These are phyloP conservation scores for Fusarium anguioides DNA, from an alignment of 2,329 filamentous ascomycete species.

Conservation along the genomic window DNA sequence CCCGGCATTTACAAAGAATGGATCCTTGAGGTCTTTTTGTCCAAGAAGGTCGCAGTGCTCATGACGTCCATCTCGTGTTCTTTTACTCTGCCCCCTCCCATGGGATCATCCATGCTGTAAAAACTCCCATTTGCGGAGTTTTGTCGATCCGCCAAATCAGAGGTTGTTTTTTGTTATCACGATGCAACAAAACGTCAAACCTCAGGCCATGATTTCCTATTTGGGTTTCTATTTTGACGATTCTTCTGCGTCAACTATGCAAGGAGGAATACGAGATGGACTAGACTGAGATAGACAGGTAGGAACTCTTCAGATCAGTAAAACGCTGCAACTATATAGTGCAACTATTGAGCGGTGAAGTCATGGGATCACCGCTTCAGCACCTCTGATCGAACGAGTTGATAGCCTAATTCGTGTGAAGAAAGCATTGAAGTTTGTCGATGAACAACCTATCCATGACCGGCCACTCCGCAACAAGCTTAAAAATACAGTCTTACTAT, in stretches of 20 bases:
- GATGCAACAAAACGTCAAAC: conserved; percentile 8
- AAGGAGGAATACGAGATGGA: conserved; percentile 38
- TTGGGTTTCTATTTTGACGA: conserved; percentile 11
- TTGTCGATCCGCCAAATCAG: conserved; percentile 14
- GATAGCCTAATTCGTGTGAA: not conserved
- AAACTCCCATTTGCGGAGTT: conserved; percentile 29
- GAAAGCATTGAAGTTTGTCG: not conserved
- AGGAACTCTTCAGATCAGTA: conserved; percentile 17
- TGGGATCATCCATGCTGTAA: conserved; percentile 26
- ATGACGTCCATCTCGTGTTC: conserved; percentile 37
- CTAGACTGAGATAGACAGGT: conserved; percentile 18
- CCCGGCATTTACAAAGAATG: conserved; percentile 14
- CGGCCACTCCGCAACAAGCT: conserved; percentile 8
- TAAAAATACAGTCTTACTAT: not conserved
- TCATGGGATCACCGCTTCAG: conserved; percentile 22
- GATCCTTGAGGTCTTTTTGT: conserved; percentile 18
- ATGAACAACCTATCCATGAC: too few relatives aligned
- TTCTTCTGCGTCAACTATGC: conserved; percentile 21
- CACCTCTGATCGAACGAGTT: conserved; percentile 18
- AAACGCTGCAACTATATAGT: not conserved
- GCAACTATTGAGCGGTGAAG: conserved; percentile 27
- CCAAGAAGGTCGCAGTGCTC: conserved; percentile 11
- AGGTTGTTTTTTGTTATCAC: not conserved
- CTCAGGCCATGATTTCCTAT: conserved; percentile 26
- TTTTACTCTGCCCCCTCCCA: not conserved